Evolutionary conservation across 371 early-diverging fungal species (phyloP), one percentile per base, ranked within the genome.

Genomic region (Gilbertella persicaria): DNA sequence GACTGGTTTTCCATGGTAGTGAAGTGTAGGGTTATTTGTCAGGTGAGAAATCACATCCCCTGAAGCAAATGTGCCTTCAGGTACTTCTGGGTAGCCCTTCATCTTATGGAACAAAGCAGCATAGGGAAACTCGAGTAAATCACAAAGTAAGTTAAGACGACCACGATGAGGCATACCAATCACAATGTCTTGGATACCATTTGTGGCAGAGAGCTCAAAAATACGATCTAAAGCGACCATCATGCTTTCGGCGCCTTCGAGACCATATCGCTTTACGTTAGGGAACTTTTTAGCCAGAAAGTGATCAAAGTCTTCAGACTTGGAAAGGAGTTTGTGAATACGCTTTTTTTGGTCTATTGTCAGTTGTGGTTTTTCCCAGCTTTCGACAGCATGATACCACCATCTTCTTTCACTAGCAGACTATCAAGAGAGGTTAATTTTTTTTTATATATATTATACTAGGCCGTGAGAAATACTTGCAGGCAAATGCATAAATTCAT

Each of bases 131-230:
- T 90, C 67, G 45, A 97, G 69, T 24, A 96, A 68, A 66, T 92
- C 93, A 13, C 92, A 85, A 30, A 96, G 74, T 10, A 98, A 66
- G 65, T 98, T 98, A 40, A 98, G 80, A 45, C 98, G 85, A 26
- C 98, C 98, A 49, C 98, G 91, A 71, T 98, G 98, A 8, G 98
- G 95, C 97, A 97, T 97, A 42, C 98, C 89, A 39, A 97, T 53
- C 7, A 97, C 86, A 14, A 88, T 77, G 38, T 94, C 89, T 14
- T 83, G 71, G 17, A 95, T 69, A 24, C 90, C 93, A 19, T 80
- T 81, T 54, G 80, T 73, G 20, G 78, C 85, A 41, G 86, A 83
- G 0, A 83, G 72, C 41, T 79, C 76, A 73, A 97, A 92, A n/a
- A 95, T 66, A 44, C 88, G 74, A 68, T 96, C 93, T 37, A 97